Evolutionary conservation across 495 filamentous ascomycete species (phyloP).

Genomic region (Hypoxylon perforatum): DNA sequence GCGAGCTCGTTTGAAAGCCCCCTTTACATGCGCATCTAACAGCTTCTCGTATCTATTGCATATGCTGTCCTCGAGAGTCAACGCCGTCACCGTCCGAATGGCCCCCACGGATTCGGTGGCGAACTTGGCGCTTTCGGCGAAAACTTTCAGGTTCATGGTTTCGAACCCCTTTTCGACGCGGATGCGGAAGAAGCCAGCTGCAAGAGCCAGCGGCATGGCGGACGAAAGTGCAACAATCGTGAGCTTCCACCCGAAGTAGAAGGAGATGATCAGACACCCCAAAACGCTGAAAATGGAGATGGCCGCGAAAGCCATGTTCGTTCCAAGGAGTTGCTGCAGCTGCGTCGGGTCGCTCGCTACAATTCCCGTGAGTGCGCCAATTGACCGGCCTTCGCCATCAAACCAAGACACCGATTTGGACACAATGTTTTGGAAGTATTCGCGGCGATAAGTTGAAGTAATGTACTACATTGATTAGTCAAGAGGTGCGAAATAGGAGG

Average conservation of each 20-base stretch:
- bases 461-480: conserved; percentile 52
- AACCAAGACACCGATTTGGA: conserved; percentile 67
- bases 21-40: conserved; percentile 61
- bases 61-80: conserved; percentile 66
- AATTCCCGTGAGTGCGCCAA: conserved; percentile 61
- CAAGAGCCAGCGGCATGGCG: conserved; percentile 61
- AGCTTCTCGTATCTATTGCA: conserved; percentile 59
- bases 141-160: conserved; percentile 61
- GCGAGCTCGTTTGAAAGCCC: conserved; percentile 63
- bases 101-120: conserved; percentile 67
- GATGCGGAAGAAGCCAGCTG: conserved; percentile 62
- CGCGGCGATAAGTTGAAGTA: conserved; percentile 63
- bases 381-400: conserved; percentile 61
- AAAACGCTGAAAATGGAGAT: conserved; percentile 62
- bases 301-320: conserved; percentile 62
- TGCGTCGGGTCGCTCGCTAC: conserved; percentile 69
- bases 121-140: conserved; percentile 66
- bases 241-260: conserved; percentile 69
- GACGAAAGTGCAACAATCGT: conserved; percentile 61
- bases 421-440: conserved; percentile 70
- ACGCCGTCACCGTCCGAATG: conserved; percentile 65
- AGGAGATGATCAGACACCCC: conserved; percentile 60
- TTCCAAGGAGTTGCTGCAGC: conserved; percentile 71
- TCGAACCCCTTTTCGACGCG: conserved; percentile 65
- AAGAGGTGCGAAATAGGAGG: neutral